These are phyloP conservation scores for Symbiodinium pilosum DNA, from an alignment of 73 alveolate genomes.

Conservation along the genomic window DNA sequence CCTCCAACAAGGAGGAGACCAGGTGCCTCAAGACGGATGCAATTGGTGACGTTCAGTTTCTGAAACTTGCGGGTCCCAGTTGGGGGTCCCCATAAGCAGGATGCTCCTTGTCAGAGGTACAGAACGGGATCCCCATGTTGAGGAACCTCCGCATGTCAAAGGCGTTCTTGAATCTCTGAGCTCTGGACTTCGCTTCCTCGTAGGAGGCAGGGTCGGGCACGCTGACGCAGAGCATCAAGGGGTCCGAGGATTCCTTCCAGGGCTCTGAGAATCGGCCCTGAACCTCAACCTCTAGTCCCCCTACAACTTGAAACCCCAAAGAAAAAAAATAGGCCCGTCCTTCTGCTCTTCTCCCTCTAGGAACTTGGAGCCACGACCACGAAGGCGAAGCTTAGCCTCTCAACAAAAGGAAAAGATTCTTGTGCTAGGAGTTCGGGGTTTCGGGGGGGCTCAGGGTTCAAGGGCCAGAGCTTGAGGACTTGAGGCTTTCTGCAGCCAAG, in stretches of 20 bases:
- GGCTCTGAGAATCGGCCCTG: background rate
- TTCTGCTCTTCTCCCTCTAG: constrained; percentile 78
- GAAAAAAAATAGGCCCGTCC: background rate
- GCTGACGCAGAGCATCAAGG: constrained; percentile 85
- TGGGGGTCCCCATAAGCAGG: no score
- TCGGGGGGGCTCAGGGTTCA: no score
- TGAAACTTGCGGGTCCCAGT: no score
- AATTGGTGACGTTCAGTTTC: no score
- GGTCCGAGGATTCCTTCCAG: constrained; percentile 74
- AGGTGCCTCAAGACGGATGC: constrained; percentile 46
- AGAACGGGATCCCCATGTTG: no score
- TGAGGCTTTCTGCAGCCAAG: background rate
- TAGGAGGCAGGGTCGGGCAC: constrained; percentile 79
- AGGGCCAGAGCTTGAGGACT: background rate
- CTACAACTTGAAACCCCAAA: background rate
- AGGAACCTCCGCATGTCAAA: no score
- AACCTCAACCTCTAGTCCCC: background rate
- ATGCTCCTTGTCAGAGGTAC: no score
- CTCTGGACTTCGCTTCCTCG: constrained; percentile 50
- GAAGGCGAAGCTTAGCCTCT: constrained; percentile 77
- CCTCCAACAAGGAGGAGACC: constrained; percentile 93
- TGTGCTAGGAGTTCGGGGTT: background rate
- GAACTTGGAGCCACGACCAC: constrained; percentile 89
- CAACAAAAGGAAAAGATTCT: background rate
- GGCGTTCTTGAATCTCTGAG: background rate